Evolutionary conservation across 495 filamentous ascomycete genomes (phyloP).

Genomic region (Podospora appendiculata): DNA sequence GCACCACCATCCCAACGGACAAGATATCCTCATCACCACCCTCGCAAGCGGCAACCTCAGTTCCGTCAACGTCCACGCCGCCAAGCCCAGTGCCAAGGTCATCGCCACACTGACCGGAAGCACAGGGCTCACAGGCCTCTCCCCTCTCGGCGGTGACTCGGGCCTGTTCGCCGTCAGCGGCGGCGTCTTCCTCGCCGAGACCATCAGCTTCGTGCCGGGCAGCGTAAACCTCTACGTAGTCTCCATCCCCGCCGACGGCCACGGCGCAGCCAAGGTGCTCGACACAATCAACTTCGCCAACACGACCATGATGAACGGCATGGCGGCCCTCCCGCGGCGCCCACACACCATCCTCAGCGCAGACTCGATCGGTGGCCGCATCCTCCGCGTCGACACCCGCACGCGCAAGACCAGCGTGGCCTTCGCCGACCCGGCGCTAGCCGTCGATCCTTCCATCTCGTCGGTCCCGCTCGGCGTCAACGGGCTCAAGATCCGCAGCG

Average conservation of each 20-base stretch:
- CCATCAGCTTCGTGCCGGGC: not conserved
- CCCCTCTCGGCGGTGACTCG: not conserved
- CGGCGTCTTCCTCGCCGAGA: not conserved
- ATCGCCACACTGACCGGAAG: not conserved
- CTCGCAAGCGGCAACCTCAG: not conserved
- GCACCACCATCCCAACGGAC: not conserved
- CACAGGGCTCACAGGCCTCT: not conserved
- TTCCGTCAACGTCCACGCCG: not conserved
- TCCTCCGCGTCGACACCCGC: constrained; percentile 20
- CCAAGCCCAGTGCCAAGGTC: not conserved
- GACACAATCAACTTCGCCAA: constrained; percentile 7
- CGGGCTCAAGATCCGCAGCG: constrained; percentile 20
- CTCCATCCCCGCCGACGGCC: not conserved
- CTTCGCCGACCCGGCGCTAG: not conserved
- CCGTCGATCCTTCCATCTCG: not conserved
- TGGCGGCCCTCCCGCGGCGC: constrained; percentile 9
- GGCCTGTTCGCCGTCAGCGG: not conserved
- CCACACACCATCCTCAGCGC: constrained; percentile 17
- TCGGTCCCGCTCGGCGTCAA: constrained; percentile 28
- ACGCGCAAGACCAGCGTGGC: constrained; percentile 4
- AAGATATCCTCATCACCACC: not conserved
- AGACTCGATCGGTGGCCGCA: constrained; percentile 23
- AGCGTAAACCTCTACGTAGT: not conserved
- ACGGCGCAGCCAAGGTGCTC: not conserved
- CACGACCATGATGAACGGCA: constrained; percentile 22